Evolutionary conservation across 2,329 filamentous ascomycete genomes (phyloP).

Genomic region (Trichoderma aggressivum): DNA sequence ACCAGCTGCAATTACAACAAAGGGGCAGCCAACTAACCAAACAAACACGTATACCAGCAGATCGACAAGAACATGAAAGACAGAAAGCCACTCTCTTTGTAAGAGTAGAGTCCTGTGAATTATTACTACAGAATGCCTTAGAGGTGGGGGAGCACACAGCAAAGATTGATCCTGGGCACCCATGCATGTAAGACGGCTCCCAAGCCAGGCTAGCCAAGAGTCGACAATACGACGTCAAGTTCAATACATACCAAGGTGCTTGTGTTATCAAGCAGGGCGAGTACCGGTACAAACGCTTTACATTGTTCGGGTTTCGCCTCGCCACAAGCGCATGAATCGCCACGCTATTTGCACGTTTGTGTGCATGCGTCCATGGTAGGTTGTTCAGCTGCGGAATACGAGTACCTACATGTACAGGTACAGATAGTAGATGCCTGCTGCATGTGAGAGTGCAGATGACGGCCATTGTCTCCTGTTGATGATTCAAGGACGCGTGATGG

Average conservation of each 20-base stretch:
- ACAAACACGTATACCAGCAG: not conserved
- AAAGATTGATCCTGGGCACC: not conserved
- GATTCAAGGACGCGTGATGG: too few relatives aligned
- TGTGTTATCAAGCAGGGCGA: not conserved
- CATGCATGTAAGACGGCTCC: conserved; percentile 14
- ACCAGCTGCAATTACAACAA: not conserved
- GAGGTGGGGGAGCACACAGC: not conserved
- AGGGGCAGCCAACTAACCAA: too few relatives aligned
- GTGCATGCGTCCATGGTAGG: not conserved
- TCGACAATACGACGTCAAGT: not conserved
- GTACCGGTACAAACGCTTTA: not conserved
- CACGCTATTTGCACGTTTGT: not conserved
- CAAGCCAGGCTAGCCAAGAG: not conserved
- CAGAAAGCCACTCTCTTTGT: too few relatives aligned
- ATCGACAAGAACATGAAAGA: not conserved
- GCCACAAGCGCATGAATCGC: not conserved
- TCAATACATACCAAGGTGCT: too few relatives aligned
- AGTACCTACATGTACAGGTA: not conserved
- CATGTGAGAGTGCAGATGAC: too few relatives aligned
- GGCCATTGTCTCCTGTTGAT: too few relatives aligned
- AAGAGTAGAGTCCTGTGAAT: too few relatives aligned
- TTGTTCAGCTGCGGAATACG: not conserved
- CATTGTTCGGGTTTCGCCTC: not conserved
- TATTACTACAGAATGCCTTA: not conserved
- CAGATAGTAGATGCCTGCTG: too few relatives aligned